Evolutionary conservation across 805 yeast genomes (phyloP).

Genomic region (Kurtzmaniella fragi): DNA sequence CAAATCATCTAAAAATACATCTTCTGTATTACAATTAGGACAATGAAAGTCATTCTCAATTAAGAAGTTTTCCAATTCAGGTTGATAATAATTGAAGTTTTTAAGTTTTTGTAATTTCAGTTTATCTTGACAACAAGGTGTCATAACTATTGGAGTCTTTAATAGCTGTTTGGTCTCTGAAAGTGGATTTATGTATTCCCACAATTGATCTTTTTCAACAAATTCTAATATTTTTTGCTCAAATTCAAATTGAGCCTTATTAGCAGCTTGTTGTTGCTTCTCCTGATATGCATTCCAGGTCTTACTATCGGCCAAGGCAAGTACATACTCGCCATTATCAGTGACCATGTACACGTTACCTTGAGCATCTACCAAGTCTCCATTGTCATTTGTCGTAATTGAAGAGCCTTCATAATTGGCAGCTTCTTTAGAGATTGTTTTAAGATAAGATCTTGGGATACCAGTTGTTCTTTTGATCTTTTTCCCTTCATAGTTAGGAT

Average conservation of each 20-base stretch:
- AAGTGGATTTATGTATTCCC: constrained; percentile 64
- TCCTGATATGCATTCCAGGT: constrained; percentile 88
- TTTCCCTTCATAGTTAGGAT: constrained; percentile 91
- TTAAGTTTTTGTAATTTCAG: constrained; percentile 53
- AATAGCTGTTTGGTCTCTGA: constrained; percentile 49
- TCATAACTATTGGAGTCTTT: constrained; percentile 62
- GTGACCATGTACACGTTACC: constrained; percentile 73
- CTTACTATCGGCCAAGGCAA: constrained; percentile 89
- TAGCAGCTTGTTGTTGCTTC: constrained; percentile 47
- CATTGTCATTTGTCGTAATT: constrained; percentile 35
- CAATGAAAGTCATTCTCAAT: constrained; percentile 85
- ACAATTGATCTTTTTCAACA: constrained; percentile 23
- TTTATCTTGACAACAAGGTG: constrained; percentile 71
- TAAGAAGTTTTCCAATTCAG: constrained; percentile 40
- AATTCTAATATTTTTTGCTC: constrained; percentile 28
- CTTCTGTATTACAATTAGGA: constrained; percentile 77
- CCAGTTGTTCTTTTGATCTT: constrained; percentile 92
- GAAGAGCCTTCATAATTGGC: constrained; percentile 46
- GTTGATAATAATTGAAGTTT: constrained; percentile 33
- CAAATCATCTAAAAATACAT: constrained; percentile 70
- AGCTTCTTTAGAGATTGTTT: constrained; percentile 76
- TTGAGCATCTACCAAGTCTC: constrained; percentile 39
- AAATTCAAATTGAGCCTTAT: constrained; percentile 51
- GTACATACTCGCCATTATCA: constrained; percentile 92
- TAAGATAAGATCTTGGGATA: constrained; percentile 89